Evolutionary conservation across 768 basidiomycete species (phyloP).

Genomic region (Mycena vitilis): DNA sequence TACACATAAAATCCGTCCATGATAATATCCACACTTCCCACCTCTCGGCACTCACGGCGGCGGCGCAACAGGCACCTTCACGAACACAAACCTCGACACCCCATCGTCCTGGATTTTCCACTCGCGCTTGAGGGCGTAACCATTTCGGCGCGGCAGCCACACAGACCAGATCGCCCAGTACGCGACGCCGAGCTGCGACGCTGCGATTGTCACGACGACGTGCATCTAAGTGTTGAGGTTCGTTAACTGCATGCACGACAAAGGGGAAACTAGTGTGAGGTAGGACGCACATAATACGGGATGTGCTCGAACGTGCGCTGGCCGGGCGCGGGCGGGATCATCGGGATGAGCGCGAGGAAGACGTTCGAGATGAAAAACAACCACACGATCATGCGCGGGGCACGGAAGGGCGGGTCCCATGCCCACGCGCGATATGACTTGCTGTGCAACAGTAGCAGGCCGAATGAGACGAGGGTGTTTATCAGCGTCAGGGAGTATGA

Average conservation of each 20-base stretch:
- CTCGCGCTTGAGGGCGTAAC: constrained; percentile 46
- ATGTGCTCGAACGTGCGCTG: constrained; percentile 60
- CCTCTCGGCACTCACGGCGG: background rate
- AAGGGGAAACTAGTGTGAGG: background rate
- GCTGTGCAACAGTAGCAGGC: constrained; percentile 46
- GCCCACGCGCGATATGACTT: constrained; percentile 40
- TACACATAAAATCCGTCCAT: no score
- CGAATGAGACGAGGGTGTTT: constrained; percentile 33
- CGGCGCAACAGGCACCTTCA: constrained; percentile 24
- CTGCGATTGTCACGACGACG: constrained; percentile 52
- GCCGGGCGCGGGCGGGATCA: constrained; percentile 62
- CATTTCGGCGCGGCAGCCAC: constrained; percentile 43
- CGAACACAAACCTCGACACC: constrained; percentile 39
- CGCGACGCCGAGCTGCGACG: constrained; percentile 51
- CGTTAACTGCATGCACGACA: background rate
- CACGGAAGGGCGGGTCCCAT: constrained; percentile 52
- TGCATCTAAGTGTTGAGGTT: constrained; percentile 42
- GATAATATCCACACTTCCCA: no score
- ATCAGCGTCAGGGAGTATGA: constrained; percentile 37
- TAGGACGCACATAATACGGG: constrained; percentile 65
- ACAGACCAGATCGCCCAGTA: constrained; percentile 51
- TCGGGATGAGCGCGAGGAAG: constrained; percentile 66
- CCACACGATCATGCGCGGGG: constrained; percentile 34
- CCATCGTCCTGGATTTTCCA: constrained; percentile 50
- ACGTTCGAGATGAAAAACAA: constrained; percentile 72